Evolutionary conservation across 352 stramenopile species (phyloP), one percentile per base, ranked within the genome.

Genomic region (Pythium brachiatum): DNA sequence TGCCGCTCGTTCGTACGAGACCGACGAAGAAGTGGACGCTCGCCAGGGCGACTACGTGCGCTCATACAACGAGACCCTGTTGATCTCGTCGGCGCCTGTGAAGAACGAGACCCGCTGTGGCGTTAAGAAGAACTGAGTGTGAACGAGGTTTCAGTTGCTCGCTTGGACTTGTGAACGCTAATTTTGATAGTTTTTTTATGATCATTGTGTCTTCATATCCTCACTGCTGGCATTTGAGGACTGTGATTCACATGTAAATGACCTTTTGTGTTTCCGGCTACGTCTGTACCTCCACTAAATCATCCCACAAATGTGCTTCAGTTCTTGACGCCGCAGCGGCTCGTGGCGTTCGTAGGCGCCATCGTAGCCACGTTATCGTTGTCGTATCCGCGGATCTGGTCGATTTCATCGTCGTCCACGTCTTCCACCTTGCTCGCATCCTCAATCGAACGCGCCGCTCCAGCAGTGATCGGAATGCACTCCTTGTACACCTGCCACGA

Each of bases 401-500:
- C 18, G 38, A 46, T 21, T 3, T 41, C 34, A 13, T 41, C 34
- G 13, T 13, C 34, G 13, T 41, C 34, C 34, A 41, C 34, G 34
- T 41, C 34, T 18, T 41, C 34, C 29, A 11, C 29, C 5, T 34
- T 34, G 29, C 29, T 34, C 29, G 5, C 29, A 34, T 34, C 29
- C 29, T 41, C 34, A 41, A 41, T 41, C 31, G 44, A 55, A n/a
- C 57, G 43, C 44, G 29, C 25, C 1, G 44, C 54, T 31, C 38
- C 27, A 7, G 13, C 54, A 11, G 4, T 50, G 23, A 64, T 56
- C 8, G 55, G 66, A 32, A 86, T 66, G 21, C 76, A 83, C 12
- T 70, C 70, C 66, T 86, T 83, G 68, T 85, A 85, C n/a, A 82
- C 52, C 60, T 85, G 74, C 74, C 76, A 86, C 61, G 74, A 86